Evolutionary conservation across 352 stramenopile species (phyloP), one percentile per base, ranked within the genome.

Genomic region (Pythium periplocum): DNA sequence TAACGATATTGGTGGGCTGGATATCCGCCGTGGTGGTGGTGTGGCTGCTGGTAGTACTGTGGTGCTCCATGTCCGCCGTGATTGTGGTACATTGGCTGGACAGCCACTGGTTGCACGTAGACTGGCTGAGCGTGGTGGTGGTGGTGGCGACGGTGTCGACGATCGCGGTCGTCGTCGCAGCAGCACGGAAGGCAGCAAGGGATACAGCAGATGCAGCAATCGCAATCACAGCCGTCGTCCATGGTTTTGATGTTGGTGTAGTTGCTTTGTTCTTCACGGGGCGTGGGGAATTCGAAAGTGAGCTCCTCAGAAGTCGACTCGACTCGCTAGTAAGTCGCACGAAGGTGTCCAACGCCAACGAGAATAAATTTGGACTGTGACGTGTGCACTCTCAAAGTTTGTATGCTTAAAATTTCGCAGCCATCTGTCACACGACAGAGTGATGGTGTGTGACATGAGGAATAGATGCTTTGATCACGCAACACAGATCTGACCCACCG

Each of bases 191-290:
- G 11, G 35, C 35, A 45, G 36, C 48, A 53, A 12, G 35, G 26
- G 7, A 36, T 35, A 35, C 48, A 53, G 48, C 35, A 43, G 12
- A 42, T 32, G 36, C 48, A 53, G 48, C 48, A 53, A 35, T 53
- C 48, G 39, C 54, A 60, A 33, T 41, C 48, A 26, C 49, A 38
- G 46, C 54, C 48, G 32, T 46, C 35, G 43, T 58, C 52, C 42
- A 58, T 58, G 31, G 32, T 51, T 26, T 40, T 40, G 46, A 12
- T 17, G 17, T 45, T 39, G 48, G 37, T 9, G 48, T 36, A 8
- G 35, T 17, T 12, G 32, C 39, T 12, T 45, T 46, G 49, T 55
- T 55, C n/a, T 34, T 46, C 17, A 26, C 17, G 17, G 1, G 36
- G n/a, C 12, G 11, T 55, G 32, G 49, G 17, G 38, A 55, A 44